Conservation (phyloP, 1,139 yeast species). For the Yamadazyma epiphylla region DNA sequence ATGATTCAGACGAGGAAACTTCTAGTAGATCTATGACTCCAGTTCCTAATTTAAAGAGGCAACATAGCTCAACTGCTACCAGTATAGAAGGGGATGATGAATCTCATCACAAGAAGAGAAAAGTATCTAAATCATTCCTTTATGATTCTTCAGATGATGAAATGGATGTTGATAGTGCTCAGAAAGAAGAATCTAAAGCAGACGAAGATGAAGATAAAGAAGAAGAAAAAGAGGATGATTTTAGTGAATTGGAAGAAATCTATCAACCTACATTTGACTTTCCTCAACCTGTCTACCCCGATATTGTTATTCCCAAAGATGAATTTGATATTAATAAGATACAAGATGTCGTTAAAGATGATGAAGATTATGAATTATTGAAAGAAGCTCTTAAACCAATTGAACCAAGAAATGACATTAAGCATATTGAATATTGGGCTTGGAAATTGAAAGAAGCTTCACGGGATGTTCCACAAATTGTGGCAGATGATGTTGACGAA, state of each 20-base stretch:
- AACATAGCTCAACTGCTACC: slow-evolving; percentile 19
- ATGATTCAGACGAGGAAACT: slow-evolving; percentile 35
- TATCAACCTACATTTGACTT: slow-evolving; percentile 42
- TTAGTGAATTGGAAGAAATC: slow-evolving; percentile 24
- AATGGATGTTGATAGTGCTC: slow-evolving; percentile 13
- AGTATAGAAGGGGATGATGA: slow-evolving; percentile 30
- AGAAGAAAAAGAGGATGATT: slow-evolving; percentile 12
- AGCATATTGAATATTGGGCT: slow-evolving; percentile 58
- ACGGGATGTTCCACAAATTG: slow-evolving; percentile 17
- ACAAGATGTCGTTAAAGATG: slow-evolving; percentile 60
- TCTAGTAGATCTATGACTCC: slow-evolving; percentile 43
- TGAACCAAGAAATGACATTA: slow-evolving; percentile 23
- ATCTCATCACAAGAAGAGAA: slow-evolving; percentile 22
- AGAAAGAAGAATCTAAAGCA: slow-evolving; percentile 7
- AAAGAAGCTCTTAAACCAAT: slow-evolving; percentile 35
- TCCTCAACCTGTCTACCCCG: slow-evolving; percentile 54
- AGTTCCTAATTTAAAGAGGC: slow-evolving; percentile 25
- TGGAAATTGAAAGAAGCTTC: slow-evolving; percentile 52
- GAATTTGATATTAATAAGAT: slow-evolving; percentile 21
- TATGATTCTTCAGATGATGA: slow-evolving; percentile 35
- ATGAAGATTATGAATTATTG: slow-evolving; percentile 64
- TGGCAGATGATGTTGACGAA: slow-evolving; percentile 26
- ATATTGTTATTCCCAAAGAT: slow-evolving; percentile 19
- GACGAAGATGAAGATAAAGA: slow-evolving; percentile 7
- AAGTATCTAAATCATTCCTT: slow-evolving; percentile 20